Percentiles rank a stretch among this genome's conserved stretches.
Conservation (phyloP, 768 basidiomycete genomes). For the Rhodotorula kratochvilovae region DNA sequence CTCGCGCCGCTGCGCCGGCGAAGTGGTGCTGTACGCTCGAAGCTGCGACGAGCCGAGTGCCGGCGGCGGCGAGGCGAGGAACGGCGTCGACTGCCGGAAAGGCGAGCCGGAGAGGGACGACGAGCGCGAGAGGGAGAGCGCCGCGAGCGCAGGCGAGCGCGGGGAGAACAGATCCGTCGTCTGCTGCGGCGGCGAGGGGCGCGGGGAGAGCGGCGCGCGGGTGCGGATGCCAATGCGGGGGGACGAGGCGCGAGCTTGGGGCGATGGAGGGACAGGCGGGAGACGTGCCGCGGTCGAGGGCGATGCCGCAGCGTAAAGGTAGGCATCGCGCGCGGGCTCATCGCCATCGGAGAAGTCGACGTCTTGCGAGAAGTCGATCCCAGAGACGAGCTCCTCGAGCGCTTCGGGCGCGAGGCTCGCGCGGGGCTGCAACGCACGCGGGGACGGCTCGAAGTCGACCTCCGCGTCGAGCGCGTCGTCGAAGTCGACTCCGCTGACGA, state of each 20-base stretch:
- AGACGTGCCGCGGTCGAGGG: neutral
- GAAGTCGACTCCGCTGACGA: constrained; percentile 21
- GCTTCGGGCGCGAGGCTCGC: neutral
- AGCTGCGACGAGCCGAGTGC: too few species aligned
- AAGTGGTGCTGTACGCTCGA: neutral
- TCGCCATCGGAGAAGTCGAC: too few species aligned
- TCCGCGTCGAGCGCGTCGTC: neutral
- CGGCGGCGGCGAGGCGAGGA: neutral
- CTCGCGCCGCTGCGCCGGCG: too few species aligned
- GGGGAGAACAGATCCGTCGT: neutral
- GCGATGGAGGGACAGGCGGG: neutral
- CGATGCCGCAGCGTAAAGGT: neutral
- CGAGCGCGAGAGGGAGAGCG: too few species aligned
- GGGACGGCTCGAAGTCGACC: neutral
- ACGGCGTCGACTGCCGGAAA: neutral
- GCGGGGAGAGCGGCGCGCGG: neutral
- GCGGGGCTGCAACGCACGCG: too few species aligned
- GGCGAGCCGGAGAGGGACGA: neutral
- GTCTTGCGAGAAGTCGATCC: constrained; percentile 6
- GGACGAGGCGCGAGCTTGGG: neutral
- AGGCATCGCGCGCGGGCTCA: neutral
- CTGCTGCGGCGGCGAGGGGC: neutral
- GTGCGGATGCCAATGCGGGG: neutral
- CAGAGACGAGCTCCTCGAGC: neutral
- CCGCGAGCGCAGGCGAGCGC: neutral